These are phyloP conservation scores for Solanum neorickii DNA, from an alignment of 257 asterid species.

Conservation along the genomic window DNA sequence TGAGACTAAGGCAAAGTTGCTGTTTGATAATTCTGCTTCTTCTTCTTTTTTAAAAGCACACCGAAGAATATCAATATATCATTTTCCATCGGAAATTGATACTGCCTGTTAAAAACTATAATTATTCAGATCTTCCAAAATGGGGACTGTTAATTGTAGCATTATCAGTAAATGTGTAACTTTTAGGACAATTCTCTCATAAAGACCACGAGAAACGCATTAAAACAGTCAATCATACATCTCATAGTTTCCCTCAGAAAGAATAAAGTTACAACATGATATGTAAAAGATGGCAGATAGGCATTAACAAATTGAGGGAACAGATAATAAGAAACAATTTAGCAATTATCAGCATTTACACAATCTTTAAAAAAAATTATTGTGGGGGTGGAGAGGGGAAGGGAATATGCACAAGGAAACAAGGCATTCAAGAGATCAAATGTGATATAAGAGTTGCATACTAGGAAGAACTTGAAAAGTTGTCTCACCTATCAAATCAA, in stretches of 20 bases:
- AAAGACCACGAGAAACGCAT: background rate
- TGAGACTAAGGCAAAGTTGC: background rate
- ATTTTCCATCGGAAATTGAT: background rate
- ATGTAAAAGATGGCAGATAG: background rate
- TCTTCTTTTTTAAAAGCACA: background rate
- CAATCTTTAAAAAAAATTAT: background rate
- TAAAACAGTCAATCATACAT: background rate
- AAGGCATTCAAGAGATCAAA: background rate
- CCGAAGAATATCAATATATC: background rate
- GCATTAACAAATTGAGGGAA: background rate
- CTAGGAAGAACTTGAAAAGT: background rate
- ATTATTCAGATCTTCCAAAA: background rate
- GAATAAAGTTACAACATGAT: background rate
- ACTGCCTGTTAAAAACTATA: background rate
- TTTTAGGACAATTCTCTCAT: background rate
- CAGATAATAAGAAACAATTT: background rate
- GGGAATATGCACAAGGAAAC: background rate
- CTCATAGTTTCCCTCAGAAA: background rate
- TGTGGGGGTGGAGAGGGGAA: background rate
- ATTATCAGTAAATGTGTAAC: background rate
- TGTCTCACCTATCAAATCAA: slow-evolving; percentile 61
- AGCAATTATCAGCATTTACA: background rate
- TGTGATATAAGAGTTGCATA: background rate
- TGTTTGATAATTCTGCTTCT: background rate
- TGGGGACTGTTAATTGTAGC: background rate